phyloP scores from a whole-genome alignment of 495 filamentous ascomycete genomes.

The Venustampulla echinocandica region DNA sequence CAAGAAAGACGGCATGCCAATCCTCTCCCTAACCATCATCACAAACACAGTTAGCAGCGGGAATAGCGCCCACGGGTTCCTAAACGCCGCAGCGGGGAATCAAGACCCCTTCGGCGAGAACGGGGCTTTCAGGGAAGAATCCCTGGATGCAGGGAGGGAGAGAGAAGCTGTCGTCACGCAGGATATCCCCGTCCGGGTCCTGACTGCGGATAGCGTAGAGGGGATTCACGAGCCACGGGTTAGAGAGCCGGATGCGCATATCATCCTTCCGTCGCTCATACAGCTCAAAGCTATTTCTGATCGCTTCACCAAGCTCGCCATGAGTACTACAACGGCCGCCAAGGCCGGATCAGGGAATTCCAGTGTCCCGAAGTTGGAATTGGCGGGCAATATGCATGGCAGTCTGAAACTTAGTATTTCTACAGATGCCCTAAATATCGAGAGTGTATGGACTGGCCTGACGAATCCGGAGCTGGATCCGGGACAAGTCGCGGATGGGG shows the following conservation, averaged over 20 bases:
- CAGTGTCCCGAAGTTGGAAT: conserved; percentile 56
- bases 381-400: conserved; percentile 90
- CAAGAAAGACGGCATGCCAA: conserved; percentile 77
- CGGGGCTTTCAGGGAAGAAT: conserved; percentile 39
- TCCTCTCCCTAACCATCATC: conserved; percentile 78
- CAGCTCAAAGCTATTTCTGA: conserved; percentile 89
- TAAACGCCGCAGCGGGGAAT: conserved; percentile 25
- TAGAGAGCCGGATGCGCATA: conserved; percentile 88
- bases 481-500: conserved; percentile 50
- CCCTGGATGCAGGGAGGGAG: conserved; percentile 45
- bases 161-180: conserved; percentile 89
- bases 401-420: conserved; percentile 62
- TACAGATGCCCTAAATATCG: conserved; percentile 74
- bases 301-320: conserved; percentile 75
- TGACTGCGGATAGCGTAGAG: conserved; percentile 69
- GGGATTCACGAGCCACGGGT: conserved; percentile 83
- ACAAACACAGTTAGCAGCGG: conserved; percentile 40
- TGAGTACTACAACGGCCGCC: conserved; percentile 28
- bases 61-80: conserved; percentile 19
- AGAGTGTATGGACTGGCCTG: conserved; percentile 71
- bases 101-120: conserved; percentile 29
- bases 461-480: conserved; percentile 80
- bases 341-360: conserved; percentile 22
- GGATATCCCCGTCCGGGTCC: conserved; percentile 85
- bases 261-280: conserved; percentile 71